A percentile compares a stretch with the other conserved stretches of the same genome.
phyloP scores from a whole-genome alignment of 2,329 filamentous ascomycete genomes.

The Fusarium pininemorale region DNA sequence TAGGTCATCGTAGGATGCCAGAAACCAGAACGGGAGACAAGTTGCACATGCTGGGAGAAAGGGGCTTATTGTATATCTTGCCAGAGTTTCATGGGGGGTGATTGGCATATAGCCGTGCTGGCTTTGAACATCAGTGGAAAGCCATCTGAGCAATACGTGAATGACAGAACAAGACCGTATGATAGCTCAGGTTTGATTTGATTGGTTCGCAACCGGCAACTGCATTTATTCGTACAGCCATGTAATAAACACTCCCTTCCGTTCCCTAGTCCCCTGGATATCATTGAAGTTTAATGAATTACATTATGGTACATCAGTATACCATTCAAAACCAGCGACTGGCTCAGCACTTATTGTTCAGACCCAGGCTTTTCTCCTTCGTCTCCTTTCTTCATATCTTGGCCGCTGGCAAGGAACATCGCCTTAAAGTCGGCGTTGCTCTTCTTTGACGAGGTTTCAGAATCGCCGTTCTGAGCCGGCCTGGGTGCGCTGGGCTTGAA shows the following conservation, averaged over 20 bases:
- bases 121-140: neutral
- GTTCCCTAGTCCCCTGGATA: constrained; percentile 15
- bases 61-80: neutral
- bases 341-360: constrained; percentile 4
- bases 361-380: neutral
- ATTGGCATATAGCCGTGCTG: neutral
- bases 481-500: constrained; percentile 47
- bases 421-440: constrained; percentile 68
- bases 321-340: constrained; percentile 8
- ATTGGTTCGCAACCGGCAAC: neutral
- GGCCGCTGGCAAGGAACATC: constrained; percentile 52
- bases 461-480: constrained; percentile 26
- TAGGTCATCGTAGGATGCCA: neutral
- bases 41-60: neutral
- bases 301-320: constrained; percentile 31
- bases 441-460: constrained; percentile 51
- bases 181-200: neutral
- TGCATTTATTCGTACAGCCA: constrained; percentile 2
- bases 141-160: neutral
- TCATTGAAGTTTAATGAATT: constrained; percentile 29
- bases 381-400: constrained; percentile 20
- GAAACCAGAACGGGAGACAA: neutral
- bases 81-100: neutral
- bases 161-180: neutral
- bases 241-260: neutral